Conservation (phyloP, 1,284 basidiomycete species). For the Heliocybe sulcata region DNA sequence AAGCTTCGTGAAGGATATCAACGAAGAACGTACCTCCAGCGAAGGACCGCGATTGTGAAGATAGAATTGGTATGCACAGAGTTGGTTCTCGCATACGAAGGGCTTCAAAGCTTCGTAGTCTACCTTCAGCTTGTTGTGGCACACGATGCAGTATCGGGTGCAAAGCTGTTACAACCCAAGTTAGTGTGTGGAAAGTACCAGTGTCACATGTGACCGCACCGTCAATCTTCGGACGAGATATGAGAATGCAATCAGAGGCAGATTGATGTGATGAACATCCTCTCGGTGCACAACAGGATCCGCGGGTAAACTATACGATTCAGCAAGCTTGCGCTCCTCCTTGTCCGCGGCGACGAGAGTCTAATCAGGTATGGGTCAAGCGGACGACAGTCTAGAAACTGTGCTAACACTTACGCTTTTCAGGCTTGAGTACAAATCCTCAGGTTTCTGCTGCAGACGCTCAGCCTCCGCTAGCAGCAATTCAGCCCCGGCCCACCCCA, state of each 20-base stretch:
- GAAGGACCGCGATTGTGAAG: conserved; percentile 52
- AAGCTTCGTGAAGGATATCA: neutral
- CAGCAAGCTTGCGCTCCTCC: conserved; percentile 32
- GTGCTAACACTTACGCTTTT: conserved; percentile 20
- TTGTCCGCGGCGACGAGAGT: conserved; percentile 27
- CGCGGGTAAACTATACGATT: conserved; percentile 37
- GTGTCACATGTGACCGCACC: conserved; percentile 27
- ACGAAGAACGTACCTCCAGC: conserved; percentile 39
- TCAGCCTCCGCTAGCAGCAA: conserved; percentile 38
- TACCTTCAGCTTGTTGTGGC: conserved; percentile 45
- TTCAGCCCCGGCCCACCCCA: conserved; percentile 63
- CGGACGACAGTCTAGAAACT: neutral
- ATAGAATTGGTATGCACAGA: conserved; percentile 62
- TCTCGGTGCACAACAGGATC: conserved; percentile 38
- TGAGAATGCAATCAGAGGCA: conserved; percentile 49
- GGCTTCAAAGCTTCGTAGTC: conserved; percentile 56
- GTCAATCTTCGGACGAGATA: conserved; percentile 54
- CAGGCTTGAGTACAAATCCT: conserved; percentile 25
- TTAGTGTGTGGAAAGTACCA: neutral
- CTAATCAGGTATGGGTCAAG: neutral
- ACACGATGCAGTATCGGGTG: conserved; percentile 54
- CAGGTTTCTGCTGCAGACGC: conserved; percentile 32
- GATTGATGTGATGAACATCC: conserved; percentile 33
- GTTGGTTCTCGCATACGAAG: conserved; percentile 51
- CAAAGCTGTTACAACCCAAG: conserved; percentile 36